phyloP scores from a whole-genome alignment of 306 rosid genomes.

The Aeschynomene evenia region DNA sequence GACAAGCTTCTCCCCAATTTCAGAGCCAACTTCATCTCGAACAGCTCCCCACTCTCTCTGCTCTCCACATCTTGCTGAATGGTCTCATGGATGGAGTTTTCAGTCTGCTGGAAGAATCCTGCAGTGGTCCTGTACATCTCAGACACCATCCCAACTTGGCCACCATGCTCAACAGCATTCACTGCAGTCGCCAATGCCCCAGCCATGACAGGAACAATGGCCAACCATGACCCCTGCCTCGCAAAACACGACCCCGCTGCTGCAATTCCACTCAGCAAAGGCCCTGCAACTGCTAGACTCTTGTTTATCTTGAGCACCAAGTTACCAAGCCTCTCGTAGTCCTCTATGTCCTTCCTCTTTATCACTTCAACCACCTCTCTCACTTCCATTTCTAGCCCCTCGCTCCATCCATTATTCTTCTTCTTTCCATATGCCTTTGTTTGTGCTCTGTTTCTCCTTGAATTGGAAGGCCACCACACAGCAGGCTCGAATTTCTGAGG shows the following conservation, averaged over 20 bases:
- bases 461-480: constrained; percentile 64
- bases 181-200: constrained; percentile 53
- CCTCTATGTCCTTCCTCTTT: constrained; percentile 54
- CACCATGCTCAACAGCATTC: constrained; percentile 59
- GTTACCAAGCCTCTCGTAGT: constrained; percentile 61
- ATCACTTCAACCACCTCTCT: constrained; percentile 45
- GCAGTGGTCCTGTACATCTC: constrained; percentile 68
- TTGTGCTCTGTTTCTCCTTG: no score
- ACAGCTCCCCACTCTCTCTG: constrained; percentile 58
- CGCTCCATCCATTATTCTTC: constrained; percentile 50
- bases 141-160: constrained; percentile 68
- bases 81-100: constrained; percentile 36
- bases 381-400: constrained; percentile 47
- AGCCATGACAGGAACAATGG: constrained; percentile 34
- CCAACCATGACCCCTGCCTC: constrained; percentile 26
- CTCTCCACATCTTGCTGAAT: constrained; percentile 30
- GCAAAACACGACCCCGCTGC: constrained; percentile 46
- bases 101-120: constrained; percentile 44
- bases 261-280: constrained; percentile 67
- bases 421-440: not conserved
- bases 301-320: constrained; percentile 55
- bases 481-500: constrained; percentile 59
- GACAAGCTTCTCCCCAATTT: constrained; percentile 73
- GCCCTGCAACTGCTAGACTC: constrained; percentile 55
- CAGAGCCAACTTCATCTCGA: constrained; percentile 68